A percentile compares a stretch with the other conserved stretches of the same genome.
Conservation (phyloP, 192 early-diverging fungal species). For the Rhizophlyctis rosea region DNA sequence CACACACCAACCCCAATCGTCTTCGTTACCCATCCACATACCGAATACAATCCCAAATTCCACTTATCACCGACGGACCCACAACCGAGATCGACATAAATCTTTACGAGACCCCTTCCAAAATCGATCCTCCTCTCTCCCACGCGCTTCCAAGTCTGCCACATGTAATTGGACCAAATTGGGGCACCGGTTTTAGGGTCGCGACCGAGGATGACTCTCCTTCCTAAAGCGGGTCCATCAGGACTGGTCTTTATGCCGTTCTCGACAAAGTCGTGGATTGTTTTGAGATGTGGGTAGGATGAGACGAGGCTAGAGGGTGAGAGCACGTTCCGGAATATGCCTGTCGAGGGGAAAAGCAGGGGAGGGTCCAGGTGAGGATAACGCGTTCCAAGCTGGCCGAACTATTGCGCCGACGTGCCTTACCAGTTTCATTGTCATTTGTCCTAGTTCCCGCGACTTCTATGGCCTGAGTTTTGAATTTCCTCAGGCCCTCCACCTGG, state of each 20-base stretch:
- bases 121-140: constrained; percentile 33
- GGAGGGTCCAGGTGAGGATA: not conserved
- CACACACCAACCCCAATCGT: too few relatives aligned
- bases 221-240: constrained; percentile 24
- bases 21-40: constrained; percentile 7
- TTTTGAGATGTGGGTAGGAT: constrained; percentile 43
- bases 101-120: constrained; percentile 38
- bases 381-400: not conserved
- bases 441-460: constrained; percentile 24
- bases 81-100: constrained; percentile 26
- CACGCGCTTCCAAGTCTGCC: constrained; percentile 37
- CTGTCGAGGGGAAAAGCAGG: constrained; percentile 10
- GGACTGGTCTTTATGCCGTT: constrained; percentile 23
- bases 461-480: constrained; percentile 24
- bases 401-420: not conserved
- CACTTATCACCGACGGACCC: constrained; percentile 31
- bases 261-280: constrained; percentile 40
- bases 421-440: constrained; percentile 25
- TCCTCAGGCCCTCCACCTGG: constrained; percentile 14
- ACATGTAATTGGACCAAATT: constrained; percentile 42
- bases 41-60: constrained; percentile 39
- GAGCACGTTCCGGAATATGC: constrained; percentile 42
- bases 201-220: constrained; percentile 29
- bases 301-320: constrained; percentile 31
- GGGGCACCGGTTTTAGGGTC: constrained; percentile 30